Base-by-base conservation (phyloP, 768 basidiomycete species). In the Termitomyces sp. region DNA sequence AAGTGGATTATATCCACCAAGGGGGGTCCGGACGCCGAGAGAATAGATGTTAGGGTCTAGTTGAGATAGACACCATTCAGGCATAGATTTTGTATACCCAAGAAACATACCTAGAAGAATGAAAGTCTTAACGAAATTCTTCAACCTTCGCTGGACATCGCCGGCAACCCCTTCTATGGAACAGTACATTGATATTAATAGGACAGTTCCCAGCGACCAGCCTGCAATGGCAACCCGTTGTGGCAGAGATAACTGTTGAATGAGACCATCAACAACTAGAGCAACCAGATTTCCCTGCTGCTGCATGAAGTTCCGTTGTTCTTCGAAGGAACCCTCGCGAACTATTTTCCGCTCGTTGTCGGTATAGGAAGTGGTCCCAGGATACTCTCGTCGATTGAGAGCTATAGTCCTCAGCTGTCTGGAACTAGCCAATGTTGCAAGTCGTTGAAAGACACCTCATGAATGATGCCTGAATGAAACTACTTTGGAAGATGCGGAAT, bases 171-270 rank as follows among this genome's bases (percentile, higher is more conserved):
- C 2, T 23, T 23, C 23, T 30, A 71, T 62, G 9, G 59, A 53
- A 0, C 62, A 59, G 3, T 69, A 54, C 26, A 65, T 50, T 3
- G 63, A 53, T 33, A 63, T 45, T 2, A 68, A 23, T 45, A 69
- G 70, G 0, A 61, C 44, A 2, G 47, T 60, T 1, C 71, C 71
- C 51, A 71, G 30, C 0, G 70, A 71, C 71, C 71, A 73, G 11
- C 62, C 68, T 2, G 59, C 58, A 9, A 71, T 55, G n/a, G 60
- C 57, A 4, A 70, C 56, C 23, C 38, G 15, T n/a, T 28, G 1
- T 8, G 64, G 67, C 73, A 70, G 59, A 78, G 76, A 14, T 76
- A 79, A 62, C 60, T 83, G 21, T 70, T 76, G 23, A 9, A 70
- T 67, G 26, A 72, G 28, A 7, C 62, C 62, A 50, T 66, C 60